Evolutionary conservation across 2,329 filamentous ascomycete species (phyloP), one percentile per base, ranked within the genome.

Genomic region (Aspergillus fischeri): DNA sequence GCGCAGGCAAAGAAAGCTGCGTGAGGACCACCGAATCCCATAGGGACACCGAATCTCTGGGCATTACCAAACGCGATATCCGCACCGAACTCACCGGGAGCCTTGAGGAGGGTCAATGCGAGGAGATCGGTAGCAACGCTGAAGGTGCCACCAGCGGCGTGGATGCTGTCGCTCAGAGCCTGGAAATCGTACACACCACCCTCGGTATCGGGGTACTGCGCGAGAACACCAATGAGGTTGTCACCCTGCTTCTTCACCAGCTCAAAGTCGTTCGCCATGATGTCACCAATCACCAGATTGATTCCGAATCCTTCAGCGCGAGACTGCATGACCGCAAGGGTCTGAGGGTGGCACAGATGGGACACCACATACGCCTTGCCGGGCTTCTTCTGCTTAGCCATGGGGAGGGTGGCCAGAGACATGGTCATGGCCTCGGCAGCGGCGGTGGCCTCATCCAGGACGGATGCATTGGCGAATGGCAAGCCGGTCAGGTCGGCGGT

Each of bases 391-490:
- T 89, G 86, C 65, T 89, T 86, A 3, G 88, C 83, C 3, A 82
- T 68, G 0, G 92, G 83, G 44, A 96, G 81, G 24, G 85, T 84
- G 68, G 91, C 92, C 75, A 96, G 77, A 0, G 92, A 93, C 74
- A 97, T 83, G 14, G 92, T 97, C 92, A 97, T 94, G 62, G 93
- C 93, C 78, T 97, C 93, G 28, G 92, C 91, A 14, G 92, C 93
- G 11, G 93, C 93, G 1, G 93, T 97, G 24, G 89, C 87, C 77
- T 97, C 93, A 66, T 97, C 93, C 45, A 97, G 80, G 51, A 97
- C 81, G 48, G 91, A 96, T 44, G 93, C 91, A 79, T 97, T 97
- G 60, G 93, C 86, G 62, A 97, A 91, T 24, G 90, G 85, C 29
- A 97, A 82, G 1, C 85, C 91, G 0, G 93, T 97, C 63, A 97